phyloP scores from a whole-genome alignment of 2,329 filamentous ascomycete genomes.

The Penicillium sp. region DNA sequence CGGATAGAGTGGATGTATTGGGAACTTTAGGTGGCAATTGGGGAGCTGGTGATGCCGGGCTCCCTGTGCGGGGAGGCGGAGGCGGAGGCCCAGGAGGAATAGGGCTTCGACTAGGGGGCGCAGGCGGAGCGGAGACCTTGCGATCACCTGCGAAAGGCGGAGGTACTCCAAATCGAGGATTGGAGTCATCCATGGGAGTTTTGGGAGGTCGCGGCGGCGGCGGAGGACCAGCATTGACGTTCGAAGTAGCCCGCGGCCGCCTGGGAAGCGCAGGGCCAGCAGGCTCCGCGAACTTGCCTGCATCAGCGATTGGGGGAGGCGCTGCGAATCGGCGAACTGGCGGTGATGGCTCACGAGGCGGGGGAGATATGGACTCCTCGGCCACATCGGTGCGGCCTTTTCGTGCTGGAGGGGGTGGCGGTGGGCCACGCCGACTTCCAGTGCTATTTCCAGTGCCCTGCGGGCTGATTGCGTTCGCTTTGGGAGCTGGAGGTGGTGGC shows the following conservation, averaged over 20 bases:
- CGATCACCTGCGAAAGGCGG: constrained; percentile 68
- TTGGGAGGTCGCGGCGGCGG: constrained; percentile 66
- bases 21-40: constrained; percentile 47
- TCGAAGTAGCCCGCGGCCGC: constrained; percentile 47
- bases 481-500: constrained; percentile 49
- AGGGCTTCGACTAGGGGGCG: constrained; percentile 64
- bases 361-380: constrained; percentile 53
- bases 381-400: constrained; percentile 43
- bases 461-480: constrained; percentile 49
- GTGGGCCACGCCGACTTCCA: constrained; percentile 52
- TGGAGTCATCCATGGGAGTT: constrained; percentile 61
- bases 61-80: constrained; percentile 49
- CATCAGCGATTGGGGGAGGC: constrained; percentile 81
- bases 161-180: constrained; percentile 63
- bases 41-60: constrained; percentile 39
- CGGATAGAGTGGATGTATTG: constrained; percentile 31
- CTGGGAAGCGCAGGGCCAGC: constrained; percentile 44
- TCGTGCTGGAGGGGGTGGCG: constrained; percentile 52
- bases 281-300: constrained; percentile 71
- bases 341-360: constrained; percentile 66
- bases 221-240: constrained; percentile 48
- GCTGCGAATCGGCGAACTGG: constrained; percentile 61
- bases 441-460: constrained; percentile 55
- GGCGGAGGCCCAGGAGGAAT: constrained; percentile 58
- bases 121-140: constrained; percentile 59